Evolutionary conservation across 441 rosid genomes (phyloP).

Genomic region (Capsella rubella): DNA sequence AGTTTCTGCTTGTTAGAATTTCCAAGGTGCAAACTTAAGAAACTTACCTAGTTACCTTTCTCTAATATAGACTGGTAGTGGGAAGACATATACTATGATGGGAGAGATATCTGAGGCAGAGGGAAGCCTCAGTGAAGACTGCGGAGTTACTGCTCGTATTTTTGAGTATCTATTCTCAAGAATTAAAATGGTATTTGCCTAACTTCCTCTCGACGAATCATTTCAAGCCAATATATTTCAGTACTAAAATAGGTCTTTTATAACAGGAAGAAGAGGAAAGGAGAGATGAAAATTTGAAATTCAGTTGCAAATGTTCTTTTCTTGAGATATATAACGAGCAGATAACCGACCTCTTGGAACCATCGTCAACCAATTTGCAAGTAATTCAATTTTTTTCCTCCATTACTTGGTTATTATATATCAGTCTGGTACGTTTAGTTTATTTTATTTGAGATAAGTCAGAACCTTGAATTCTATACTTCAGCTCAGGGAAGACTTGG

Average conservation of each 20-base stretch:
- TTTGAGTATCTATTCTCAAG: conserved; percentile 84
- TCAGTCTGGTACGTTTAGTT: background rate
- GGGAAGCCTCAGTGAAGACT: conserved; percentile 61
- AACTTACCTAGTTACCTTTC: conserved; percentile 20
- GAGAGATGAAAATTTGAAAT: conserved; percentile 74
- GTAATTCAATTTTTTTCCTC: conserved; percentile 50
- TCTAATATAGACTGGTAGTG: conserved; percentile 90
- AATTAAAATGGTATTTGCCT: conserved; percentile 62
- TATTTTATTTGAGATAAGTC: conserved; percentile 25
- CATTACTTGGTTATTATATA: conserved; percentile 29
- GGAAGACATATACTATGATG: conserved; percentile 98
- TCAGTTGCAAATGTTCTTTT: conserved; percentile 94
- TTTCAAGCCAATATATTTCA: conserved; percentile 7
- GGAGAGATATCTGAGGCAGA: conserved; percentile 76
- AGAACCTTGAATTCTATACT: conserved; percentile 46
- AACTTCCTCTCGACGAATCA: conserved; percentile 1
- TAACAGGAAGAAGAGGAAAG: conserved; percentile 86
- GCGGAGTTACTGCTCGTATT: conserved; percentile 91
- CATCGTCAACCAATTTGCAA: conserved; percentile 90
- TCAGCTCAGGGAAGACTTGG: conserved; percentile 94
- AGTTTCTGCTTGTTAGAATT: conserved; percentile 20
- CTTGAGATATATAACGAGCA: conserved; percentile 97
- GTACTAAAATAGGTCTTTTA: conserved; percentile 19
- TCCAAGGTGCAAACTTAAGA: conserved; percentile 15
- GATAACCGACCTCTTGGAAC: conserved; percentile 88